These are phyloP conservation scores for Castanopsis chinensis DNA, from an alignment of 306 rosid species.

Conservation along the genomic window DNA sequence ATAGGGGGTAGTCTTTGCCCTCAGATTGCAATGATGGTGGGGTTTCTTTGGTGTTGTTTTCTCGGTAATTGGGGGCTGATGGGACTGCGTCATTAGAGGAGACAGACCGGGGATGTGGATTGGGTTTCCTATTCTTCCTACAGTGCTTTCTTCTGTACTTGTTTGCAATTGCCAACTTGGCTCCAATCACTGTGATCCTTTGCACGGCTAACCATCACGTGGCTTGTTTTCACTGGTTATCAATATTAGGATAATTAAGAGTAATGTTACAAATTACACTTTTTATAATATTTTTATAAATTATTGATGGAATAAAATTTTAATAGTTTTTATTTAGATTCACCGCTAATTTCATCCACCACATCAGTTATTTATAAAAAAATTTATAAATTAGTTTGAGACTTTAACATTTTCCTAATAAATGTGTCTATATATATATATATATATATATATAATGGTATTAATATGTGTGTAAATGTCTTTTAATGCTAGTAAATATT, in stretches of 20 bases:
- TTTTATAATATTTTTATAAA: too few relatives aligned
- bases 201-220: neutral
- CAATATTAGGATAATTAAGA: neutral
- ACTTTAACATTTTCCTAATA: too few relatives aligned
- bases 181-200: neutral
- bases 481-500: too few relatives aligned
- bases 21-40: constrained; percentile 22
- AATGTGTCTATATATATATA: too few relatives aligned
- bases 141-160: neutral
- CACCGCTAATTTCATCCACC: too few relatives aligned
- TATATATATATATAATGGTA: too few relatives aligned
- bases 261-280: too few relatives aligned
- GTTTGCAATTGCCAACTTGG: neutral
- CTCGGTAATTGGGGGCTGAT: constrained; percentile 44
- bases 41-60: constrained; percentile 2
- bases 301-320: accelerated
- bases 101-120: constrained; percentile 17
- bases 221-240: neutral
- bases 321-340: too few relatives aligned
- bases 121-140: neutral
- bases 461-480: too few relatives aligned
- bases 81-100: constrained; percentile 47
- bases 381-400: too few relatives aligned
- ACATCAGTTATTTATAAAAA: too few relatives aligned
- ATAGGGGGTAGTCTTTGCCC: constrained; percentile 23